These are phyloP conservation scores for Vitis labrusca DNA, from an alignment of 164 flowering plant genomes.

Conservation along the genomic window DNA sequence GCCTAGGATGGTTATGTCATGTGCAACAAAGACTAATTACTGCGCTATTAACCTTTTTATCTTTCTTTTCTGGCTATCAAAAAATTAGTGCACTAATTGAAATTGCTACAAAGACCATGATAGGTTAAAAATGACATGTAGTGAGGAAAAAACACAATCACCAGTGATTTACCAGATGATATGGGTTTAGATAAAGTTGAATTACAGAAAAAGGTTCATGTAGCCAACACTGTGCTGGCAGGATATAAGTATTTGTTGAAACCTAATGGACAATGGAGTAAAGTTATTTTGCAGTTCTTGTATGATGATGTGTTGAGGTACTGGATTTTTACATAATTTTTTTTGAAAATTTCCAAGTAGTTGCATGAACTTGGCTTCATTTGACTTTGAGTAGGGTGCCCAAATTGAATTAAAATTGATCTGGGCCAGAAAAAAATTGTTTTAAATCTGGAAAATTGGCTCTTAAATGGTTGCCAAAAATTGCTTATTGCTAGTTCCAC, in stretches of 20 bases:
- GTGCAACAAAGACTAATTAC: not conserved
- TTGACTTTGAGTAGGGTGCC: no score
- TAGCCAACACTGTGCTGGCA: no score
- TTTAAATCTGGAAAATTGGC: no score
- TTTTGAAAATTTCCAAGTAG: no score
- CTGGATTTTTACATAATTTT: no score
- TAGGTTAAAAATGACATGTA: not conserved
- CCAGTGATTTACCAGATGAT: not conserved
- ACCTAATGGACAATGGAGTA: not conserved
- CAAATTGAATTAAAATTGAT: no score
- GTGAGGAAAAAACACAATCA: not conserved
- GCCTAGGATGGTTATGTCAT: not conserved
- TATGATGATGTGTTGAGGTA: not conserved
- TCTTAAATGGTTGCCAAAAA: no score
- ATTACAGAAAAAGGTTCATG: not conserved
- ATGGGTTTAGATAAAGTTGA: not conserved
- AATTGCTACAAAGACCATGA: not conserved
- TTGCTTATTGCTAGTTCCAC: no score
- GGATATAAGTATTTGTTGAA: not conserved
- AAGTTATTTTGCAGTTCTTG: not conserved
- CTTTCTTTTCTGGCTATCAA: no score
- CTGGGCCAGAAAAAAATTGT: no score
- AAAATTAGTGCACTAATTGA: not conserved
- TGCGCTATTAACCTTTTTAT: no score
- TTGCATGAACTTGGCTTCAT: no score